These are phyloP conservation scores for Tritrichomonas musculus DNA, from an alignment of 208 protist genomes.

Conservation along the genomic window DNA sequence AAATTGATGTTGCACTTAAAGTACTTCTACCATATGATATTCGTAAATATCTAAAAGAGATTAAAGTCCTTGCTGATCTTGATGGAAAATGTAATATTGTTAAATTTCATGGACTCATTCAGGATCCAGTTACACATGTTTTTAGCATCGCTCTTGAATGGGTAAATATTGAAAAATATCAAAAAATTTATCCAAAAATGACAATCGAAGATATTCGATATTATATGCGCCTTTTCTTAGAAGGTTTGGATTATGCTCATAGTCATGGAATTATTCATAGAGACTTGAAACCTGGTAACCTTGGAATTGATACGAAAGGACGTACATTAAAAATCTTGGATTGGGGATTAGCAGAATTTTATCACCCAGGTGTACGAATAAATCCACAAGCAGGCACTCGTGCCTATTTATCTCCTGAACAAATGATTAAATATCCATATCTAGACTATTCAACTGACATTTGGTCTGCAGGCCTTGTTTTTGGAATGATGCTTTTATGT, in stretches of 20 bases:
- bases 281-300: neutral
- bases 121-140: neutral
- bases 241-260: neutral
- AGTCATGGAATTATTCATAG: neutral
- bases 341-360: neutral
- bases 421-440: neutral
- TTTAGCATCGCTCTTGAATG: neutral
- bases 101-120: neutral
- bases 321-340: neutral
- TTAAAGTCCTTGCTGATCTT: neutral
- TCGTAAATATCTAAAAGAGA: neutral
- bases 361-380: neutral
- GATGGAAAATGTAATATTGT: neutral
- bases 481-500: neutral
- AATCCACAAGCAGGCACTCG: neutral
- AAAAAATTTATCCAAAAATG: neutral
- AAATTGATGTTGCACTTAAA: neutral
- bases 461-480: neutral
- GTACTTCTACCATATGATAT: neutral
- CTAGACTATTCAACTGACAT: neutral
- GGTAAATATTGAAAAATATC: neutral
- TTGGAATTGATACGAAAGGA: neutral
- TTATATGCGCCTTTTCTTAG: neutral
- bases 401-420: neutral
- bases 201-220: neutral